A percentile compares a stretch with the other conserved stretches of the same genome.
Evolutionary conservation across 768 basidiomycete species (phyloP).

Genomic region (Xerocomellus chrysenteron): DNA sequence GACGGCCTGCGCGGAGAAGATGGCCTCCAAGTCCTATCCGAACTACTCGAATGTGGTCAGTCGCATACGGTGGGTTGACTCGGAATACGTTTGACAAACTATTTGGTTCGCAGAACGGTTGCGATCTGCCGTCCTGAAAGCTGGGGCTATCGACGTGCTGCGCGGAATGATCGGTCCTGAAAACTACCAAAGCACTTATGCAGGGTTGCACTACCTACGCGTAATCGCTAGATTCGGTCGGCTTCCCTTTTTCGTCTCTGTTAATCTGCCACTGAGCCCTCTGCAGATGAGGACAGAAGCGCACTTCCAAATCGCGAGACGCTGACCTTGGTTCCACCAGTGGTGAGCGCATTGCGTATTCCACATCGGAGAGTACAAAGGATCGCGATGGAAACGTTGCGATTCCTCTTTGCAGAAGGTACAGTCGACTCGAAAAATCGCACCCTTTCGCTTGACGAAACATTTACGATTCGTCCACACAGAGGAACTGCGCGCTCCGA

Average conservation of each 20-base stretch:
- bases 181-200: slow-evolving; percentile 8
- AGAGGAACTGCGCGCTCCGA: slow-evolving; percentile 12
- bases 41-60: slow-evolving; percentile 24
- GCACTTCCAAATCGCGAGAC: slow-evolving; percentile 1
- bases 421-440: background rate
- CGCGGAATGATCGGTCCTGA: slow-evolving; percentile 14
- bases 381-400: slow-evolving; percentile 14
- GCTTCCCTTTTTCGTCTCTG: background rate
- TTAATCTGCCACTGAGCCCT: background rate
- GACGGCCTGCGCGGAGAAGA: slow-evolving; percentile 29
- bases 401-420: slow-evolving; percentile 17
- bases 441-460: background rate
- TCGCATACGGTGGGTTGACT: background rate
- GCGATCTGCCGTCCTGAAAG: slow-evolving; percentile 13
- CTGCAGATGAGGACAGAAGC: slow-evolving; percentile 6
- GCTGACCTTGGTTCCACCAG: slow-evolving; percentile 3
- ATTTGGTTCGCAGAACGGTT: slow-evolving; percentile 10
- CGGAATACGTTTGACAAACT: background rate
- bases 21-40: slow-evolving; percentile 17
- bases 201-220: slow-evolving; percentile 26
- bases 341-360: slow-evolving; percentile 16
- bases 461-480: background rate
- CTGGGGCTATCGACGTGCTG: slow-evolving; percentile 13
- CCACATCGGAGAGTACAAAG: slow-evolving; percentile 18
- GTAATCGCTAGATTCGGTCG: slow-evolving; percentile 19